A percentile compares a stretch with the other conserved stretches of the same genome.
These are phyloP conservation scores for Penicillium polonicum DNA, from an alignment of 2,329 filamentous ascomycete species.

Conservation along the genomic window DNA sequence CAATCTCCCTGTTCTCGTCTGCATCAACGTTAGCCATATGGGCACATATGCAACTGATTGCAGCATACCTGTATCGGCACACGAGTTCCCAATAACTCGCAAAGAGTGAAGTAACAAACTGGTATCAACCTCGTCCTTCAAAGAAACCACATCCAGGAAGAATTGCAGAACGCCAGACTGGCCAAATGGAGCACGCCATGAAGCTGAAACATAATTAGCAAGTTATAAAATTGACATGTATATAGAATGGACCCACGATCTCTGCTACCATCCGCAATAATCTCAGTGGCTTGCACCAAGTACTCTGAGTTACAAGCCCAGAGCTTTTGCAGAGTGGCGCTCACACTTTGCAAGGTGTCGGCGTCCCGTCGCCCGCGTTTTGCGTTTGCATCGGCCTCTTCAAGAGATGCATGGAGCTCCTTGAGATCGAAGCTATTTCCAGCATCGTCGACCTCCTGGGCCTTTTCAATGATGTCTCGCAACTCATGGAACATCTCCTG, in stretches of 20 bases:
- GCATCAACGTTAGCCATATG: conserved; percentile 12
- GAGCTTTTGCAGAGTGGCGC: conserved; percentile 33
- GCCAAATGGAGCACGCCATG: conserved; percentile 42
- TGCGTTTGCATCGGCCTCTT: conserved; percentile 28
- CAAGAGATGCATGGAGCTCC: conserved; percentile 32
- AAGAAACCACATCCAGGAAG: conserved; percentile 41
- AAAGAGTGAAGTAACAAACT: conserved; percentile 42
- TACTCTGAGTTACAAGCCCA: conserved; percentile 39
- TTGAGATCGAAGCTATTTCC: conserved; percentile 27
- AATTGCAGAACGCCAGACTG: conserved; percentile 43
- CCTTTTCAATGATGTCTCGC: conserved; percentile 29
- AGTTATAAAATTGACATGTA: background rate
- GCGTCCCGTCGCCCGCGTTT: conserved; percentile 22
- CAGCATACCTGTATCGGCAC: conserved; percentile 44
- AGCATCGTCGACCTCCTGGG: conserved; percentile 25
- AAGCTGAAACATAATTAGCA: conserved; percentile 30
- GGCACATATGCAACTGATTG: background rate
- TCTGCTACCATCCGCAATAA: conserved; percentile 45
- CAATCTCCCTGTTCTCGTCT: conserved; percentile 45
- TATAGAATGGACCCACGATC: conserved; percentile 35
- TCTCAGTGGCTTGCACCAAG: conserved; percentile 37
- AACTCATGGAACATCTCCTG: conserved; percentile 36
- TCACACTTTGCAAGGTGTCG: conserved; percentile 29
- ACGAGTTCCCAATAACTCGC: conserved; percentile 46
- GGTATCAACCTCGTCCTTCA: conserved; percentile 29